Evolutionary conservation across 2,329 filamentous ascomycete species (phyloP), one percentile per base, ranked within the genome.

Genomic region (Cladophialophora immunda): DNA sequence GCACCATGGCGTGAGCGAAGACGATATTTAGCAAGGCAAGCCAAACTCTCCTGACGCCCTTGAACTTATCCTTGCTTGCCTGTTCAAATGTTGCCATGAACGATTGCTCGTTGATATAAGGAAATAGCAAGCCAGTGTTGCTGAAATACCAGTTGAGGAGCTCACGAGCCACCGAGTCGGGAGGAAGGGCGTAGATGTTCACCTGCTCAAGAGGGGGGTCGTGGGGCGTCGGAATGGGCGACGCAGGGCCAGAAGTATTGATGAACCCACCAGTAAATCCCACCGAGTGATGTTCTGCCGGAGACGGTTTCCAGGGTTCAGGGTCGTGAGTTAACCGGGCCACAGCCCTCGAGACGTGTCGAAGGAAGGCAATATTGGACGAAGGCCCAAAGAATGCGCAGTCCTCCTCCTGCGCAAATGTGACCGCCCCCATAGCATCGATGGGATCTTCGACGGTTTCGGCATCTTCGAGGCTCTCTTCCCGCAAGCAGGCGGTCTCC

Each of bases 1-100:
- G 62, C 7, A 65, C 62, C 13, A 76, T 79, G 0, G 82, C 80
- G 76, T 86, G 81, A 1, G 84, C 82, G 1, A 86, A 74, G 0
- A 86, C 78, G 63, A 85, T 82, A 58, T 86, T 85, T 0, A 86
- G 71, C 2, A 85, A 69, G 0, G 82, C 82, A 0, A 86, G 77
- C 84, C 84, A 86, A 0, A 83, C 81, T n/a, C 80, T 78, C 0
- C 82, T 76, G 0, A 81, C 78, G 3, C 74, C 77, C 0, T 71
- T 76, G 45, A 80, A 76, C 17, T 75, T 72, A 5, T 71, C 75
- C 13, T 62, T 69, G 27, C 73, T 71, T 41, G 79, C 72, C 54
- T 77, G 72, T 15, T 75, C 67, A 60, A 80, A 81, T 4, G 73
- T 77, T 17, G 76, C 72, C 1, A 76, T 58, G 62, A 81, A 81